Conservation (phyloP, 495 filamentous ascomycete species). For the Penicillium manginii region DNA sequence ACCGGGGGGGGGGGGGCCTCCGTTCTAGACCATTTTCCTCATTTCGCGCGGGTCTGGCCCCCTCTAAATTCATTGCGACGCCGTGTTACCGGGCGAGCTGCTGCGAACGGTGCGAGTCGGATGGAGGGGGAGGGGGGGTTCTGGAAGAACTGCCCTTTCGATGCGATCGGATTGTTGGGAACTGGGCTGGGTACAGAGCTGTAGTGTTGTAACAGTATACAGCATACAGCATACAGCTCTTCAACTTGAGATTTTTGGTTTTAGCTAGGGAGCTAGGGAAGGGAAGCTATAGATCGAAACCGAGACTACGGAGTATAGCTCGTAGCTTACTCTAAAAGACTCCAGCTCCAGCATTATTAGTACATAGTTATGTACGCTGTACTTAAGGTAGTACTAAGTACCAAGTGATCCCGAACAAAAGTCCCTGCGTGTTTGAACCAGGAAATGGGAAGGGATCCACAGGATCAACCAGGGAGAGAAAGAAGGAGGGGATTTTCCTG, state of each 20-base stretch:
- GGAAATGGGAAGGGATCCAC: neutral
- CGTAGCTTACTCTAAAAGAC: neutral
- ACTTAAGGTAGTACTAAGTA: no score
- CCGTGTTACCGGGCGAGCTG: conserved; percentile 10
- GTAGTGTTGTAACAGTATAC: no score
- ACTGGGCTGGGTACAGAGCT: neutral
- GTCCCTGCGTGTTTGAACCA: neutral
- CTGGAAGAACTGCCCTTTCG: conserved; percentile 14
- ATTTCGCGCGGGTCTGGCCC: conserved; percentile 28
- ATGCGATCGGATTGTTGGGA: neutral
- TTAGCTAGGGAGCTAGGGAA: no score
- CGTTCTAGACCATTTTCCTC: conserved; percentile 36
- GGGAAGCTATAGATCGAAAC: no score
- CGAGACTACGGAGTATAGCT: no score
- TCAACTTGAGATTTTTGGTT: no score
- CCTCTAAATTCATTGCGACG: conserved; percentile 16
- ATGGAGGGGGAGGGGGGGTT: conserved; percentile 12
- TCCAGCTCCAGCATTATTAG: neutral
- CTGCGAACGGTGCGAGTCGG: conserved; percentile 23
- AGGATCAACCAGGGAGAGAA: neutral
- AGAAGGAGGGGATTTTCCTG: no score
- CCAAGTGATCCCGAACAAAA: neutral
- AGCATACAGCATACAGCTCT: neutral
- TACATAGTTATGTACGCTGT: neutral
- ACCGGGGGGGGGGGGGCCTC: no score